Base-by-base conservation (phyloP, 805 yeast species). In the Ogataea paradorogensis region DNA sequence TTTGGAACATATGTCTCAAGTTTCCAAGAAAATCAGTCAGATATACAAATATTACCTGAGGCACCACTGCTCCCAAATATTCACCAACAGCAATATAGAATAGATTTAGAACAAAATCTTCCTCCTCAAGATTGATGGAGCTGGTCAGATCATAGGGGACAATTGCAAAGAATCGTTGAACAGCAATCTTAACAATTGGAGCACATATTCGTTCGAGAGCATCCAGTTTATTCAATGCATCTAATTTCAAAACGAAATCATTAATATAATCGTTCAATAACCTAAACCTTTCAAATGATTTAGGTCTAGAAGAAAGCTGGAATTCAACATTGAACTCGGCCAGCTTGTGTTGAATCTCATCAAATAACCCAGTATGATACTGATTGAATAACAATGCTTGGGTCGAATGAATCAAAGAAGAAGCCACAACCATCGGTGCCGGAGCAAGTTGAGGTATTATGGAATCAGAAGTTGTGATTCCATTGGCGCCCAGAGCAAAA, bases 71-170 rank as follows among this genome's bases (percentile, higher is more conserved):
- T 40, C 46, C 38, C 18, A 52, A 25, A 8, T 38, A 31, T 40
- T 52, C 52, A n/a, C 53, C 51, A 13, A 48, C 27, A 2, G 53
- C 45, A 3, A 52, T 23, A 23, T 44, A 48, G 28, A 52, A 48
- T 20, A 46, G 29, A 33, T 47, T 45, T 34, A 50, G 15, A 7
- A 50, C 29, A 14, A 36, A 35, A 27, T 50, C 48, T 5, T 39
- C 24, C 21, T 50, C 52, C 5, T 33, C 8, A 9, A 45, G 15
- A 14, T 10, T 15, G 11, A 40, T 31, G 13, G 39, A 27, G 23
- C 39, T 42, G 13, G 43, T 38, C 13, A 49, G 23, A 31, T 42
- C 41, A 4, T 38, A 31, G 2, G 55, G 55, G 9, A 49, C 7
- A 10, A 51, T 47, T 2, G 38, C 14, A 29, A 44, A 45, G 27